These are phyloP conservation scores for Trichothecium sympodiale DNA, from an alignment of 2,329 filamentous ascomycete genomes.

Conservation along the genomic window DNA sequence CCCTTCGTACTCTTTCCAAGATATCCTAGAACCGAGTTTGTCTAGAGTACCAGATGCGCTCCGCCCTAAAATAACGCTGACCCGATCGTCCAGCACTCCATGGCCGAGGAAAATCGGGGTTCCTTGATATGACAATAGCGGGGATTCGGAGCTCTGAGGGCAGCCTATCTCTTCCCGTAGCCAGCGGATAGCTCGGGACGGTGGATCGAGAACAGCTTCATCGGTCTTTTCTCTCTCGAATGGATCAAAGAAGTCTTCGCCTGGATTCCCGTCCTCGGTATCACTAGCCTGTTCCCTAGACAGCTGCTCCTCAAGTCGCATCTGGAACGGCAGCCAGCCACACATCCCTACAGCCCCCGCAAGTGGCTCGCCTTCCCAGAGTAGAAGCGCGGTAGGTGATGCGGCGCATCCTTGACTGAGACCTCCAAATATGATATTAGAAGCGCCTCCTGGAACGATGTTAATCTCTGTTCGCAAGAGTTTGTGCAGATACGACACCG, in stretches of 20 bases:
- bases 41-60: slow-evolving; percentile 21
- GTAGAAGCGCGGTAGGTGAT: slow-evolving; percentile 26
- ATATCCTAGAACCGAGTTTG: slow-evolving; percentile 19
- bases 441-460: slow-evolving; percentile 19
- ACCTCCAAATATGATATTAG: slow-evolving; percentile 34
- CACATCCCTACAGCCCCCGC: slow-evolving; percentile 31
- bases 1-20: slow-evolving; percentile 26
- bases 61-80: slow-evolving; percentile 24
- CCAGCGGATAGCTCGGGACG: slow-evolving; percentile 13
- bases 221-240: neutral
- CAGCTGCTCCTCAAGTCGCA: slow-evolving; percentile 13
- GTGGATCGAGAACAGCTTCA: slow-evolving; percentile 3
- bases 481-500: slow-evolving; percentile 24
- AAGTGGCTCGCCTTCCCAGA: slow-evolving; percentile 28
- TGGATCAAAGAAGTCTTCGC: neutral
- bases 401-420: slow-evolving; percentile 44
- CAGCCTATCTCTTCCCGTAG: slow-evolving; percentile 17
- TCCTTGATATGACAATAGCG: slow-evolving; percentile 8
- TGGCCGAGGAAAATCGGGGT: slow-evolving; percentile 36
- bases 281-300: no score
- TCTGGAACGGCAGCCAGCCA: slow-evolving; percentile 32
- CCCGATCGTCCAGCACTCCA: slow-evolving; percentile 28
- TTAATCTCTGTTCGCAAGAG: slow-evolving; percentile 24
- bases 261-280: slow-evolving; percentile 2
- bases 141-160: neutral